These are phyloP conservation scores for Nothophoma quercina DNA, from an alignment of 2,329 filamentous ascomycete species.

Conservation along the genomic window DNA sequence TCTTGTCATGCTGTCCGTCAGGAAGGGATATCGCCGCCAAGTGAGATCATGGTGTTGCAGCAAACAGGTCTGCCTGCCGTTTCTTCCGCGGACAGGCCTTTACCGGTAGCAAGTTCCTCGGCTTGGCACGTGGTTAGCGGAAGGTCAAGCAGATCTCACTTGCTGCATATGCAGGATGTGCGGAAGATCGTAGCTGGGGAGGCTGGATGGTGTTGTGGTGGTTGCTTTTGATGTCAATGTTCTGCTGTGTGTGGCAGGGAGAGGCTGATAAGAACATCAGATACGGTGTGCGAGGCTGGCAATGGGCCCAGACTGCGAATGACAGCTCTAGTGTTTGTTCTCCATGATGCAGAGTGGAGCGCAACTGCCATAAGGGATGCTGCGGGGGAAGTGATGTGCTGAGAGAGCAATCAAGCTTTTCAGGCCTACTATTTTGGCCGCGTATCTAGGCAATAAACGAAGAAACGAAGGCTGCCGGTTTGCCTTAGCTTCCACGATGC, in stretches of 20 bases:
- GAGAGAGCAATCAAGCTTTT: slow-evolving; percentile 12
- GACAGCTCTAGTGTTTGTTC: slow-evolving; percentile 4
- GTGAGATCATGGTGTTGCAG: slow-evolving; percentile 17
- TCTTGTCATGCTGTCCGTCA: slow-evolving; percentile 5
- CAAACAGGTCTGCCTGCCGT: slow-evolving; percentile 6
- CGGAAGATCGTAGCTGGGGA: slow-evolving; percentile 6
- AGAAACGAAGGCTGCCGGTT: slow-evolving; percentile 7
- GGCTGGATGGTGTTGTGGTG: slow-evolving; percentile 6
- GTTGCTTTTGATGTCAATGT: neutral
- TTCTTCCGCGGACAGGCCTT: neutral
- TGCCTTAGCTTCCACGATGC: slow-evolving; percentile 5
- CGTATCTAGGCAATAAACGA: neutral
- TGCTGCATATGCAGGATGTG: neutral
- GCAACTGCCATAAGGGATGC: neutral
- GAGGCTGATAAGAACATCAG: slow-evolving; percentile 7
- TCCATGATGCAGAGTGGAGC: slow-evolving; percentile 8
- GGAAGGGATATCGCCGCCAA: neutral
- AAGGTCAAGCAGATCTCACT: neutral
- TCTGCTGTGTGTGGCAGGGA: slow-evolving; percentile 1
- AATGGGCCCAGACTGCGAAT: slow-evolving; percentile 10
- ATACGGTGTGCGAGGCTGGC: slow-evolving; percentile 13
- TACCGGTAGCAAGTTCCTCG: neutral
- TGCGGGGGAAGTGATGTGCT: slow-evolving; percentile 5
- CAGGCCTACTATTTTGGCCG: slow-evolving; percentile 11
- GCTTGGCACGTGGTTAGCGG: slow-evolving; percentile 12